Conservation (phyloP, 1,139 yeast genomes). For the Magnusiomyces ingens region DNA sequence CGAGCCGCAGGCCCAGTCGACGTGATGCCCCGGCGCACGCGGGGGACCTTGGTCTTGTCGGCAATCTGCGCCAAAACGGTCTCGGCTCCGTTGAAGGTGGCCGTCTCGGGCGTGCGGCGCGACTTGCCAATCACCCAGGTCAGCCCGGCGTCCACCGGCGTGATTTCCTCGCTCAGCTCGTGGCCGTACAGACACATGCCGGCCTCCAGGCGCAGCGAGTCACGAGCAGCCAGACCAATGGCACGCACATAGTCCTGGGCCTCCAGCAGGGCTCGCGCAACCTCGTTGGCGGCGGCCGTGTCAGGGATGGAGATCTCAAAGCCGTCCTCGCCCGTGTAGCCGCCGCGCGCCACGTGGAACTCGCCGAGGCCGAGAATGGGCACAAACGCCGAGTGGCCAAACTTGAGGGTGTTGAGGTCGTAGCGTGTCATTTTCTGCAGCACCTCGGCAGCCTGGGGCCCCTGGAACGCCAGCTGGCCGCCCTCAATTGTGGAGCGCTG, state of each 20-base stretch:
- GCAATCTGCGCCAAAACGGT: constrained; percentile 64
- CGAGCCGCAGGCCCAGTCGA: constrained; percentile 92
- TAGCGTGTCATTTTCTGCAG: constrained; percentile 58
- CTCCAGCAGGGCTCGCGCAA: constrained; percentile 56
- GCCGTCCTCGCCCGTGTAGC: constrained; percentile 98
- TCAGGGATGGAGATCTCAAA: constrained; percentile 82
- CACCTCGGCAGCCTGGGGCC: constrained; percentile 68
- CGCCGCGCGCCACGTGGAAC: constrained; percentile 82
- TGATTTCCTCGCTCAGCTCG: constrained; percentile 70
- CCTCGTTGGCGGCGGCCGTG: constrained; percentile 47
- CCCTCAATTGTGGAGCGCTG: constrained; percentile 63
- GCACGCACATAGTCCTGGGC: constrained; percentile 59
- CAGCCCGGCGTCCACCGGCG: constrained; percentile 85
- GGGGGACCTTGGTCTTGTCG: constrained; percentile 50
- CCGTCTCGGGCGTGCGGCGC: constrained; percentile 47
- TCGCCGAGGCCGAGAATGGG: constrained; percentile 38
- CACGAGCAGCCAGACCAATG: constrained; percentile 95
- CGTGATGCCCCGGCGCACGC: constrained; percentile 68
- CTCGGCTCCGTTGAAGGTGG: constrained; percentile 70
- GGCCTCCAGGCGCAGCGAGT: constrained; percentile 89
- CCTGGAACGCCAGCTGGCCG: constrained; percentile 83
- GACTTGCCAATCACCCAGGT: constrained; percentile 84
- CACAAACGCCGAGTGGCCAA: constrained; percentile 64
- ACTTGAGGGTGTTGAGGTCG: constrained; percentile 55
- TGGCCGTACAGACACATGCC: constrained; percentile 98